Base-by-base conservation (phyloP, 2,329 filamentous ascomycete species). In the Fusarium fracticaudum region DNA sequence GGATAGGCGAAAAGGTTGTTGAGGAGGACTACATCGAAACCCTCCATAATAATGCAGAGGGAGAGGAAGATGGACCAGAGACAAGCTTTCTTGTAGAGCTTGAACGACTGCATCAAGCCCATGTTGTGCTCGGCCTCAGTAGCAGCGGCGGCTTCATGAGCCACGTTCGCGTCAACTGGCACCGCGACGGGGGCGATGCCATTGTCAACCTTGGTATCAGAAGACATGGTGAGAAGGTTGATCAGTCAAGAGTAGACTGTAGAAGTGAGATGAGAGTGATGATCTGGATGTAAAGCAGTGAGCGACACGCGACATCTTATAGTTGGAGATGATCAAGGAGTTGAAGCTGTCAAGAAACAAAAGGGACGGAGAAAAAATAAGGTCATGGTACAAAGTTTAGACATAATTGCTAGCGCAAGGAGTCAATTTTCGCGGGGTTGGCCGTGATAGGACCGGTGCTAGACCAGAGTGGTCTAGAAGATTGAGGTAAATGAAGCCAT, bases 1-100 rank as follows among this genome's bases (percentile, higher is more conserved):
- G 75, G 82, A 72, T 84, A 85, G 22, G 81, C 84, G 47, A 82
- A 86, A 67, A 87, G 83, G 40, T 82, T 84, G 41, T 75, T 78
- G 51, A 87, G 78, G 1, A 87, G 78, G 26, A 77, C 77, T 8
- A 79, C 63, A 65, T 87, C 86, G 66, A 86, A 84, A 2, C 82
- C 82, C 29, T 84, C 83, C 83, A 84, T 84, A 43, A 84, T 71
- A 9, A 84, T 82, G 13, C 80, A 83, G 1, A 81, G 75, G 11
- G 83, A 84, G 29, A 84, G 65, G 47, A 83, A 80, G 60, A 83
- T 65, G 35, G 82, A 84, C 82, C 82, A 84, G 12, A 81, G 60
- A 35, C 79, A 80, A 3, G 82, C 83, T 59, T 81, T 83, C 43
- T 64, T 73, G 73, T 84, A 87, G 14, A 86, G 79, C 67, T 79